These are phyloP conservation scores for Lecanicillium sp. DNA, from an alignment of 2,329 filamentous ascomycete species.

Conservation along the genomic window DNA sequence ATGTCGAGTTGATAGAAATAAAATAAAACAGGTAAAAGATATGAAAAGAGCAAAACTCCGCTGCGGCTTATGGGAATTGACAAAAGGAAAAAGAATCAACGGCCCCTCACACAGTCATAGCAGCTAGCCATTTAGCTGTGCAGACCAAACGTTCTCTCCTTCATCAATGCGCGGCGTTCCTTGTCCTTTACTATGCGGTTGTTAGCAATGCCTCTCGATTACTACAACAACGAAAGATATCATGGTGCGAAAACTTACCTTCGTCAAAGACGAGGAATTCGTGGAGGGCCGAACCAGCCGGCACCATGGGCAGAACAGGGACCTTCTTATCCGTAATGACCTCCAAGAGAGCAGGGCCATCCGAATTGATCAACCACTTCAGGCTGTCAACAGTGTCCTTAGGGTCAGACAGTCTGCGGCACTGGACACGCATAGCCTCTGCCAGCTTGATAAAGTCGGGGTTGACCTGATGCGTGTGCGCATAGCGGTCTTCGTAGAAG, in stretches of 20 bases:
- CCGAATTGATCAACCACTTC: conserved; percentile 79
- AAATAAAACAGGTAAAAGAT: background rate
- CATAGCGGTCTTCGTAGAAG: conserved; percentile 83
- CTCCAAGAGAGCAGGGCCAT: conserved; percentile 89
- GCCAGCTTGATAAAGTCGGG: conserved; percentile 87
- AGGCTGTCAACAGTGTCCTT: conserved; percentile 70
- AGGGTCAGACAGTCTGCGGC: conserved; percentile 61
- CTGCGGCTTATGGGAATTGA: background rate
- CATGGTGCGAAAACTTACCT: conserved; percentile 17
- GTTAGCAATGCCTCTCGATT: conserved; percentile 23
- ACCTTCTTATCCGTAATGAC: conserved; percentile 87
- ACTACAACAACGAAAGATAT: too few relatives aligned
- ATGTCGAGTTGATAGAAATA: background rate
- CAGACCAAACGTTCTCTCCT: conserved; percentile 48
- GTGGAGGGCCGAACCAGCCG: conserved; percentile 75
- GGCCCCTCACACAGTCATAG: background rate
- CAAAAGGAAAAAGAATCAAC: background rate
- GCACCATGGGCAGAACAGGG: conserved; percentile 96
- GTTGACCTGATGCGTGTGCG: conserved; percentile 85
- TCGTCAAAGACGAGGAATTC: conserved; percentile 61
- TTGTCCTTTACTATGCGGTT: conserved; percentile 52
- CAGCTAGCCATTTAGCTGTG: conserved; percentile 20
- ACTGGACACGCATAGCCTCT: conserved; percentile 83
- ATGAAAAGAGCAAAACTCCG: background rate
- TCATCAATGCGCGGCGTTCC: conserved; percentile 58